Evolutionary conservation across 495 filamentous ascomycete species (phyloP).

Genomic region (Aspergillus carlsbadensis): DNA sequence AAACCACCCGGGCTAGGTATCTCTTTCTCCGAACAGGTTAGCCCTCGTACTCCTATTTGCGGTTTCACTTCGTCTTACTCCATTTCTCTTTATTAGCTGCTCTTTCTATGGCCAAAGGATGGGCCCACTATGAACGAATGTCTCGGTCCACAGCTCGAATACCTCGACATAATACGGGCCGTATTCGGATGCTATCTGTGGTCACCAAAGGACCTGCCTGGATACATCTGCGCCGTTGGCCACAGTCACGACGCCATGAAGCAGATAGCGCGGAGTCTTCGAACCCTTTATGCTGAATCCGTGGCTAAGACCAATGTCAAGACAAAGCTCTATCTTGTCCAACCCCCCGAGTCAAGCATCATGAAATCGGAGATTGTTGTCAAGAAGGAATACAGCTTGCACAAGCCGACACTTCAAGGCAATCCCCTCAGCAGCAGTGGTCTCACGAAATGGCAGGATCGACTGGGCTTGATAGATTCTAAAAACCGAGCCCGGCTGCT

Average conservation of each 20-base stretch:
- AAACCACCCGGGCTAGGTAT: slow-evolving; percentile 26
- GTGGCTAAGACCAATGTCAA: slow-evolving; percentile 31
- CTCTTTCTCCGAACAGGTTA: slow-evolving; percentile 27
- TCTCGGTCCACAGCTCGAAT: slow-evolving; percentile 47
- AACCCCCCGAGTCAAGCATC: slow-evolving; percentile 29
- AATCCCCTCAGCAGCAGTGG: neutral
- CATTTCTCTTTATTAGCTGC: slow-evolving; percentile 19
- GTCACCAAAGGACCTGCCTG: slow-evolving; percentile 30
- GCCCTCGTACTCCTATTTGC: neutral
- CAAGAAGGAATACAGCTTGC: slow-evolving; percentile 13
- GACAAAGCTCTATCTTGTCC: slow-evolving; percentile 39
- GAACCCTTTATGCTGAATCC: slow-evolving; percentile 31
- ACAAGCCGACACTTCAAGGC: slow-evolving; percentile 18
- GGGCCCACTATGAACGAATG: slow-evolving; percentile 34
- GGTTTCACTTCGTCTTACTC: neutral
- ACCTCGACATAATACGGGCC: slow-evolving; percentile 44
- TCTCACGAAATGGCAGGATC: slow-evolving; percentile 14
- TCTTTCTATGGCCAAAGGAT: slow-evolving; percentile 47
- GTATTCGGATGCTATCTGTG: slow-evolving; percentile 30
- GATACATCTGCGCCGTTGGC: slow-evolving; percentile 27
- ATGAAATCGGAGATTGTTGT: slow-evolving; percentile 19
- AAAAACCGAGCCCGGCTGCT: slow-evolving; percentile 30
- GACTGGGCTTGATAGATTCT: slow-evolving; percentile 16
- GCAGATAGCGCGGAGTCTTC: slow-evolving; percentile 35
- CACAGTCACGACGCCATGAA: slow-evolving; percentile 24